These are phyloP conservation scores for Saccharomyces cerevisiae DNA, from an alignment of 805 yeast genomes.

Conservation along the genomic window DNA sequence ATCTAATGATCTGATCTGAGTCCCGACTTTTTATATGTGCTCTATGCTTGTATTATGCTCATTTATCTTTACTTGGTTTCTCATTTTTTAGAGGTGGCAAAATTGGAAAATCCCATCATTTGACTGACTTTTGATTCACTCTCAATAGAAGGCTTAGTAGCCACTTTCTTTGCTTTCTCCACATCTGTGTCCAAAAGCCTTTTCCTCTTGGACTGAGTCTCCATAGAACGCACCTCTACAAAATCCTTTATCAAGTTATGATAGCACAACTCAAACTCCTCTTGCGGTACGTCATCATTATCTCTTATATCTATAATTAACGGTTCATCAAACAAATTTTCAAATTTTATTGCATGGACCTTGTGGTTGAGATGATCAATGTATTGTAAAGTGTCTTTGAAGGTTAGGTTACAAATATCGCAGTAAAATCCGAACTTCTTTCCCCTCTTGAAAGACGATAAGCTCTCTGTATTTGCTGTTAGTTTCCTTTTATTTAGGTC, in stretches of 20 bases:
- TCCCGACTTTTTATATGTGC: neutral
- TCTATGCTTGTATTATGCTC: slow-evolving; percentile 1
- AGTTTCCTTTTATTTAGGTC: slow-evolving; percentile 31
- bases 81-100: slow-evolving; percentile 41
- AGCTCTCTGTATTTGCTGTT: slow-evolving; percentile 18
- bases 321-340: slow-evolving; percentile 27
- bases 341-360: slow-evolving; percentile 47
- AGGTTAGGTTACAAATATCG: slow-evolving; percentile 68
- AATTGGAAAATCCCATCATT: slow-evolving; percentile 55
- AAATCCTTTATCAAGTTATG: slow-evolving; percentile 30
- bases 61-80: neutral
- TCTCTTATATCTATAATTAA: slow-evolving; percentile 26
- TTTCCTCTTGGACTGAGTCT: slow-evolving; percentile 35
- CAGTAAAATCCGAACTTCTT: slow-evolving; percentile 80
- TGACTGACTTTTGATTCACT: slow-evolving; percentile 22
- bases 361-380: slow-evolving; percentile 78
- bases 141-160: slow-evolving; percentile 8
- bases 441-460: slow-evolving; percentile 35
- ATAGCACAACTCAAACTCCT: slow-evolving; percentile 39
- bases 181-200: slow-evolving; percentile 19
- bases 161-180: slow-evolving; percentile 22
- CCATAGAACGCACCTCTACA: slow-evolving; percentile 28
- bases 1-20: neutral
- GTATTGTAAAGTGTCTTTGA: slow-evolving; percentile 72
- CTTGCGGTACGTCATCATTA: slow-evolving; percentile 38